Evolutionary conservation across 108 stramenopile species (phyloP), one percentile per base, ranked within the genome.

Genomic region (Nitzschia sp.): DNA sequence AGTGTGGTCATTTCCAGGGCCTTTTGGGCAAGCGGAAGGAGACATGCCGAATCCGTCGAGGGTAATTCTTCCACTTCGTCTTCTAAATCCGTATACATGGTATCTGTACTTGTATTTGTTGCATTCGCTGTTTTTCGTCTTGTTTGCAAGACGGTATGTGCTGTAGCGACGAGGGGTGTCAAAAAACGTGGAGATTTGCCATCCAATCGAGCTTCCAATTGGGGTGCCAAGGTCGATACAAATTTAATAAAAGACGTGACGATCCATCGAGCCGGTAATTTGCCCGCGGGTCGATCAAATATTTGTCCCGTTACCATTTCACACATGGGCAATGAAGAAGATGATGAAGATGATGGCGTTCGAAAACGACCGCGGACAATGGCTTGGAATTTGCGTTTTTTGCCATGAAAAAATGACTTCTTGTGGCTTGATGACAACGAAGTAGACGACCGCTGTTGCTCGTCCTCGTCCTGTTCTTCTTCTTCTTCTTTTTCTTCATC

Each of bases 111-210:
- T n/a, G n/a, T n/a, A n/a, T n/a, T n/a, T 15, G n/a, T 17, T 26
- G 50, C 15, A 23, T 36, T 47, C 45, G 17, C 9, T 13, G 17
- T 5, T 15, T 48, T 23, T 19, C 19, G 32, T 50, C 55, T 41
- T n/a, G n/a, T n/a, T 34, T 31, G 45, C 11, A 66, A 13, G 21
- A 87, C 71, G 6, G 82, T 84, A 46, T 85, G 82, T 0, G 89
- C 81, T 27, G 86, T 85, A 16, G 81, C 81, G 34, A 73, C 82
- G 22, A 90, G 69, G 13, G 89, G 89, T 33, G 77, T 71, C 45
- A 90, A 50, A 44, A 86, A 78, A 13, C 82, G 67, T 17, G 89
- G 89, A 54, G 71, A 38, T 29, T 77, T 63, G 21, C 74, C 80
- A 54, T 83, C 85, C 56, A 90, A 52, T 15, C 76, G 63, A 0